Percentiles rank a stretch among this genome's conserved stretches.
Conservation (phyloP, 2,329 filamentous ascomycete species). For the Neofusicoccum sp. region DNA sequence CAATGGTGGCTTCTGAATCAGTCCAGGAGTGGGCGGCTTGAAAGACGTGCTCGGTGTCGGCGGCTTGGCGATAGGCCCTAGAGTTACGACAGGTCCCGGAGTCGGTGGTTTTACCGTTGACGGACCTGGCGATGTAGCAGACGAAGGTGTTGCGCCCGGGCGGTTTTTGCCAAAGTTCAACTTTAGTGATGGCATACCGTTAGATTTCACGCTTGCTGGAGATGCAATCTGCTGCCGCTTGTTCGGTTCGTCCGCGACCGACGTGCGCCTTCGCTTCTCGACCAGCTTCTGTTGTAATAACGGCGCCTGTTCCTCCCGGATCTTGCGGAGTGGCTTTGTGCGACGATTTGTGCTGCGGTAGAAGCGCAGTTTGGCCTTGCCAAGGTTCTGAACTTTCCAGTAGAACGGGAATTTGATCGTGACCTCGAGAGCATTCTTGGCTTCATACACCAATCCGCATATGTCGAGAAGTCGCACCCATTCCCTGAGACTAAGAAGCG, state of each 20-base stretch:
- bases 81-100: not conserved
- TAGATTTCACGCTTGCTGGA: not conserved
- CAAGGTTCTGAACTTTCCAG: conserved; percentile 57
- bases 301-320: conserved; percentile 12
- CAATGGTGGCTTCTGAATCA: not conserved
- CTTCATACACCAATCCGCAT: conserved; percentile 58
- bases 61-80: not conserved
- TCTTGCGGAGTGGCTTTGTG: conserved; percentile 16
- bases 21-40: not conserved
- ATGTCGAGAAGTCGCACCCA: conserved; percentile 60
- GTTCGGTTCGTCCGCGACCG: conserved; percentile 13
- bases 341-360: conserved; percentile 28
- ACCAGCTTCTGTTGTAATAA: conserved; percentile 9
- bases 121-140: not conserved
- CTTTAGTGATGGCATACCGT: conserved; percentile 10
- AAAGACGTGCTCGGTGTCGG: not conserved
- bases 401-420: conserved; percentile 58
- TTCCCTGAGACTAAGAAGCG: conserved; percentile 54
- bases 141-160: not conserved
- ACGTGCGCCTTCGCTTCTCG: conserved; percentile 17
- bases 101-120: not conserved
- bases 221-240: conserved; percentile 15
- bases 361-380: conserved; percentile 47
- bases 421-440: conserved; percentile 54
- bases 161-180: conserved; percentile 1